Base-by-base conservation (phyloP, 2,329 filamentous ascomycete species). In the Xylaria sp. region DNA sequence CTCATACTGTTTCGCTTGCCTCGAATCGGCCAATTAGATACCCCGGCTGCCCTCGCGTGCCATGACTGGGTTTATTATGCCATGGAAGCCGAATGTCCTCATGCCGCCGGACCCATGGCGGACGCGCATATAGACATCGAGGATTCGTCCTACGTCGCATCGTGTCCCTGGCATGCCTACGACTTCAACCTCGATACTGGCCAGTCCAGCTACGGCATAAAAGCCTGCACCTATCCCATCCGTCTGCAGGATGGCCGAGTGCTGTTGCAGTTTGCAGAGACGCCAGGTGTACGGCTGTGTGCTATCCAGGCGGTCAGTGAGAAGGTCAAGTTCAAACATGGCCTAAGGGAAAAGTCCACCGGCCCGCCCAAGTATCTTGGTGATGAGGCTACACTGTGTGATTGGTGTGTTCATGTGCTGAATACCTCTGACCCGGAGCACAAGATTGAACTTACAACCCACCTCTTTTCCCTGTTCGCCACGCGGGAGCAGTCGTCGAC, bases 131-230 rank as follows among this genome's bases (percentile, higher is more conserved):
- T 84, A 28, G 83, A 84, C 63, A 84, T 84, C 62, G 83, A 84
- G 67, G 83, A 84, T 67, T 84, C 82, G 0, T 81, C 82, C 1
- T 84, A 84, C 69, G 75, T 84, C 28, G 82, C 79, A 20, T 83
- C 82, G 1, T 84, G 83, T 68, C 83, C 83, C 15, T 84, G 83
- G 83, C 83, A 84, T 73, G 83, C 83, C 2, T 84, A 84, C 71
- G 83, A 84, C 72, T 84, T 84, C 70, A 84, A 84, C 64, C 81
- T 84, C 66, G 82, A 84, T 74, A 84, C 83, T 0, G 83, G 83
- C 63, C 81, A 84, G 75, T 84, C 83, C 7, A 84, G 82, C 68
- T 81, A 83, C 20, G 83, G 83, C 12, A 78, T 84, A 68, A 83
- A 83, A 73, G 79, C 83, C 3, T 84, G 83, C 75, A 84, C 82